A percentile compares a stretch with the other conserved stretches of the same genome.
phyloP scores from a whole-genome alignment of 1,139 yeast species.

The Saccharomyces uvarum region DNA sequence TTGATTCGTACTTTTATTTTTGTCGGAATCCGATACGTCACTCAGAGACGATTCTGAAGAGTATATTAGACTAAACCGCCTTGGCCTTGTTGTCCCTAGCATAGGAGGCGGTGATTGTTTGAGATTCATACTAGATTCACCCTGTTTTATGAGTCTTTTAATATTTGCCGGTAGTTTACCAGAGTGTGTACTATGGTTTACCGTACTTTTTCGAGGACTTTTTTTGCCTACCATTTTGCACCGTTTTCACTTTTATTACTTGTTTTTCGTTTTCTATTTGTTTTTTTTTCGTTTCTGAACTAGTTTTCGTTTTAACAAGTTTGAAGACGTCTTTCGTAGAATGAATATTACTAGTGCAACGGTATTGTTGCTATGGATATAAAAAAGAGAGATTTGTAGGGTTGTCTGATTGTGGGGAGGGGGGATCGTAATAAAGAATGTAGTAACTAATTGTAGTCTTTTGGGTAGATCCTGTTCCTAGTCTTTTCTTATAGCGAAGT shows the following conservation, averaged over 20 bases:
- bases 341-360: background rate
- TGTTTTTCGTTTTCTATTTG: background rate
- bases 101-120: background rate
- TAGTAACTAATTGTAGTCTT: background rate
- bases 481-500: background rate
- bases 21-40: constrained; percentile 23
- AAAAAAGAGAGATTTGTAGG: background rate
- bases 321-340: background rate
- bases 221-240: constrained; percentile 19
- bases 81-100: constrained; percentile 19
- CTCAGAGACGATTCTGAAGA: constrained; percentile 31
- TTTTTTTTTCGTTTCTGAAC: background rate
- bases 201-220: constrained; percentile 19
- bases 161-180: constrained; percentile 21
- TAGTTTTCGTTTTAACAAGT: background rate
- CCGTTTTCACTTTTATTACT: background rate
- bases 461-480: background rate
- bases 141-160: constrained; percentile 12
- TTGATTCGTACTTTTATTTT: constrained; percentile 6
- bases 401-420: background rate
- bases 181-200: constrained; percentile 8
- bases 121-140: background rate
- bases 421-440: background rate
- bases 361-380: background rate
- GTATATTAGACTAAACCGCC: constrained; percentile 32